These are phyloP conservation scores for Daldinia decipiens DNA, from an alignment of 495 filamentous ascomycete genomes.

Conservation along the genomic window DNA sequence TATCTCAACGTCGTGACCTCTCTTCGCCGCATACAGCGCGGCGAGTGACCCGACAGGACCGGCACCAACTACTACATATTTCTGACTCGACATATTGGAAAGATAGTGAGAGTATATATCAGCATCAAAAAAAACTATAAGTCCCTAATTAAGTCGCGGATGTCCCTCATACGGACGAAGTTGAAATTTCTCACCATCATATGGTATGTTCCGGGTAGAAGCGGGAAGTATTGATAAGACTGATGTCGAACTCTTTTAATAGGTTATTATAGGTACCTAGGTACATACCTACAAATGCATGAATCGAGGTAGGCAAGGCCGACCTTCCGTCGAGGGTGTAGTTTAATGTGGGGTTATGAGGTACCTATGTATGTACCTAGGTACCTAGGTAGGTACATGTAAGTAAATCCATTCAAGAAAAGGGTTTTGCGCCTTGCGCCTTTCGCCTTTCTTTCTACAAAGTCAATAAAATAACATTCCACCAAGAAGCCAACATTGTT, in stretches of 20 bases:
- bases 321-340: no score
- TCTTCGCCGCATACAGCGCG: slow-evolving; percentile 87
- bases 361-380: background rate
- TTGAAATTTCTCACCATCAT: slow-evolving; percentile 9
- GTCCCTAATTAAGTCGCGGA: background rate
- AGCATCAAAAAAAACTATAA: background rate
- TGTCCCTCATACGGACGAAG: background rate
- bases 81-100: slow-evolving; percentile 59
- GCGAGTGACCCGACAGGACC: slow-evolving; percentile 93
- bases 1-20: slow-evolving; percentile 89
- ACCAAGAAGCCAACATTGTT: background rate
- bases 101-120: background rate
- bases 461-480: background rate
- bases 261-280: no score
- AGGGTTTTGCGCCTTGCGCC: slow-evolving; percentile 30
- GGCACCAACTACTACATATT: slow-evolving; percentile 85
- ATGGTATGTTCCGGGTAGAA: slow-evolving; percentile 20
- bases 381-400: background rate
- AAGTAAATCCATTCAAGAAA: slow-evolving; percentile 2
- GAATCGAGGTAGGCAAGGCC: slow-evolving; percentile 3
- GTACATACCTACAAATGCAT: background rate
- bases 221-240: slow-evolving; percentile 11
- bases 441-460: slow-evolving; percentile 16
- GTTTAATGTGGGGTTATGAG: slow-evolving; percentile 11
- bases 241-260: background rate